phyloP scores from a whole-genome alignment of 148 eudicot genomes.

The Linanthus parryae region DNA sequence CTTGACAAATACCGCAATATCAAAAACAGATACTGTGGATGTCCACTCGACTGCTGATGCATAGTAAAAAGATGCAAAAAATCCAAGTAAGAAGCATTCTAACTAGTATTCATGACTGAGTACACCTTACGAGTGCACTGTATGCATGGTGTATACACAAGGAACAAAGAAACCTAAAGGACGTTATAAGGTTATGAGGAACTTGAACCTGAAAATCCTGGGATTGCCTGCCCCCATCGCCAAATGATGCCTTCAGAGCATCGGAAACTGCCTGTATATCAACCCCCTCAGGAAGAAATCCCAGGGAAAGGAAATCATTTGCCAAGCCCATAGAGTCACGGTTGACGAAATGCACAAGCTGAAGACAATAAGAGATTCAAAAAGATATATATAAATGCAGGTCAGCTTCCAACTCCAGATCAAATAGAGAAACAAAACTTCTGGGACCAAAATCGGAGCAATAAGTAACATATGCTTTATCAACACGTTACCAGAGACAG shows the following conservation, averaged over 20 bases:
- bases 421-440: no score
- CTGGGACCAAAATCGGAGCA: no score
- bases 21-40: no score
- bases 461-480: no score
- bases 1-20: not conserved
- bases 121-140: not conserved
- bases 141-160: not conserved
- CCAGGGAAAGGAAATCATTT: conserved; percentile 88
- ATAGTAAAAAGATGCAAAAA: no score
- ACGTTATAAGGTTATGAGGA: not conserved
- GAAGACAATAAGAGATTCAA: conserved; percentile 23
- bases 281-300: conserved; percentile 88
- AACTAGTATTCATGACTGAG: not conserved
- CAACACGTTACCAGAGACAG: no score
- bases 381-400: not conserved
- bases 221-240: conserved; percentile 75
- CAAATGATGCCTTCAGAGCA: conserved; percentile 82
- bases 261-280: conserved; percentile 68
- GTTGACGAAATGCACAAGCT: conserved; percentile 99
- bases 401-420: no score
- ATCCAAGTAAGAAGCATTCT: not conserved
- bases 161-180: not conserved
- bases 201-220: conserved; percentile 89
- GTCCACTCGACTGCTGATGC: no score
- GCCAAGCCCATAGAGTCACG: conserved; percentile 96